phyloP scores from a whole-genome alignment of 225 moss, liverwort and hornwort genomes.

The Straminergon stramineum region DNA sequence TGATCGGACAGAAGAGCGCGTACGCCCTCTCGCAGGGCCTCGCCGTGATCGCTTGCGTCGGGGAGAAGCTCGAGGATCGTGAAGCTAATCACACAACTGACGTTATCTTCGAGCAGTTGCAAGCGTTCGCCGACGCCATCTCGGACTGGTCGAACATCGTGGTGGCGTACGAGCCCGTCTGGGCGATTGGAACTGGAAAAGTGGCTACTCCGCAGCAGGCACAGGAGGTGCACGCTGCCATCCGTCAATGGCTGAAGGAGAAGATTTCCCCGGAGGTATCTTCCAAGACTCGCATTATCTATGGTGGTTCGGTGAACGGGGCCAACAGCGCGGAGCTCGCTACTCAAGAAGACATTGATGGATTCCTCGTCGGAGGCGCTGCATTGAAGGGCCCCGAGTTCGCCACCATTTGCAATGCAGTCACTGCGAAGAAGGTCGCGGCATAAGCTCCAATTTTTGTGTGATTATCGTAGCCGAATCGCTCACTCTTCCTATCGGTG shows the following conservation, averaged over 20 bases:
- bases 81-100: constrained; percentile 68
- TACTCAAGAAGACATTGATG: constrained; percentile 85
- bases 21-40: constrained; percentile 74
- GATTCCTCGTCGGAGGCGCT: constrained; percentile 98
- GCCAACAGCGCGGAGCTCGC: constrained; percentile 88
- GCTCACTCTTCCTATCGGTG: background rate
- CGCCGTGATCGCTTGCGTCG: constrained; percentile 88
- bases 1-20: constrained; percentile 81
- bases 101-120: constrained; percentile 72
- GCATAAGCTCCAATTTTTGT: constrained; percentile 46
- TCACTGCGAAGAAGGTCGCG: constrained; percentile 91
- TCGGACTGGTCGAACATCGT: constrained; percentile 76
- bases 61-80: constrained; percentile 85
- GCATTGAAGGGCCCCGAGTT: constrained; percentile 89
- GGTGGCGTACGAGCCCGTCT: constrained; percentile 94
- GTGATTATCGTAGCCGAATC: background rate
- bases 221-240: constrained; percentile 84
- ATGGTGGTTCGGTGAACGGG: constrained; percentile 89
- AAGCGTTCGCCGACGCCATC: constrained; percentile 66
- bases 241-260: constrained; percentile 78
- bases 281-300: constrained; percentile 74
- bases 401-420: constrained; percentile 85
- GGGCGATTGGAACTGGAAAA: constrained; percentile 99
- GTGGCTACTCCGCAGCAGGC: constrained; percentile 84
- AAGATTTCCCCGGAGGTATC: constrained; percentile 63